Base-by-base conservation (phyloP, 2,329 filamentous ascomycete species). In the Diaporthe sp. region DNA sequence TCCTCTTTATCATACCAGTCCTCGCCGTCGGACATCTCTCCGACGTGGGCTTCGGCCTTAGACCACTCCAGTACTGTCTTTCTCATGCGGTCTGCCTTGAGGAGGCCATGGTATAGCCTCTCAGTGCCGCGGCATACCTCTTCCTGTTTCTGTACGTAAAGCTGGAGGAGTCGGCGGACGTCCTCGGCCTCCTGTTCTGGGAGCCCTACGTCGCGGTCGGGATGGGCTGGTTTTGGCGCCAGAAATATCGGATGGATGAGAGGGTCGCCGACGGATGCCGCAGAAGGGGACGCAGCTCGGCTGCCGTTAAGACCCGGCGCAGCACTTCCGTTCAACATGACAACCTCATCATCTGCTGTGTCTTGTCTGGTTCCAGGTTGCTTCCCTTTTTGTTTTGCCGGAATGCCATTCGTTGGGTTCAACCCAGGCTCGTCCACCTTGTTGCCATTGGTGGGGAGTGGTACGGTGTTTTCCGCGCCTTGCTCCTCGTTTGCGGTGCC, bases 1-100 rank as follows among this genome's bases (percentile, higher is more conserved):
- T 94, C 93, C 70, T 94, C 92, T 79, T 90, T 90, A 82, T 97
- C 94, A 80, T 95, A 96, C 93, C 94, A 97, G 81, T 97, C 94
- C 85, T 97, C 94, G 15, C 94, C 94, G 81, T 97, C 94, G 68
- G 93, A 95, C 92, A 97, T 92, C 81, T 96, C 94, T 2, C 91
- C 90, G 70, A 86, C 87, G 79, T 96, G 94, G 30, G 89, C 94
- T 83, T 96, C 94, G 1, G 94, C 92, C 81, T 95, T 94, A 77
- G 92, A 89, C 92, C 93, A 95, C 77, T 90, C 89, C 80, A 93
- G 88, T 4, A 97, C 93, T 27, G 91, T 89, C 78, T 90, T 91
- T 37, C 94, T 89, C 82, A 94, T 88, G 58, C 93, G 89, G 78
- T 96, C 92, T 1, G 94, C 94, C 78, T 90, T 90, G 75, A 95